A percentile compares a stretch with the other conserved stretches of the same genome.
phyloP scores from a whole-genome alignment of 306 rosid species.

The Senna siamea region DNA sequence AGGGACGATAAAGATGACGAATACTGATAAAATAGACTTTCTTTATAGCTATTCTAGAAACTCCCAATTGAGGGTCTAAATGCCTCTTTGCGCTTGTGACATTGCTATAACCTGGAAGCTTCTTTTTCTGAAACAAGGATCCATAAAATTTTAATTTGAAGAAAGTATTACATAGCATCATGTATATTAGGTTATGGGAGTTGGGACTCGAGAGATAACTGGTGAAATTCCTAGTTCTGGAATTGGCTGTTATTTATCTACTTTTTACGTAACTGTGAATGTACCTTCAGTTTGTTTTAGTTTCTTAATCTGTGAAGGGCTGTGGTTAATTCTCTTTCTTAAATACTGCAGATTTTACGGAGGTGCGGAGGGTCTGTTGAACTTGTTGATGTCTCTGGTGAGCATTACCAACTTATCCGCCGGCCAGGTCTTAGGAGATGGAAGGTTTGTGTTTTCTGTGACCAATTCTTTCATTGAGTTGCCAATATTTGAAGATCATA shows the following conservation, averaged over 20 bases:
- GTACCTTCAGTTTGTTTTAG: background rate
- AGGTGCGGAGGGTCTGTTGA: slow-evolving; percentile 71
- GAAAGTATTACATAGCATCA: slow-evolving; percentile 15
- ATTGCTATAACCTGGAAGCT: slow-evolving; percentile 48
- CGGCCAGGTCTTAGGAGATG: slow-evolving; percentile 85
- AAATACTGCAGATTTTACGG: slow-evolving; percentile 70
- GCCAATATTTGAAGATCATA: slow-evolving; percentile 19
- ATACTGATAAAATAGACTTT: background rate
- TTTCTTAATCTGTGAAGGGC: slow-evolving; percentile 15
- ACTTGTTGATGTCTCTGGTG: slow-evolving; percentile 79
- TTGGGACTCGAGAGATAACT: background rate
- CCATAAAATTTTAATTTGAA: slow-evolving; percentile 4
- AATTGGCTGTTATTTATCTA: slow-evolving; percentile 39
- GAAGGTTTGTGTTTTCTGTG: slow-evolving; percentile 64
- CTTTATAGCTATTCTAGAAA: background rate
- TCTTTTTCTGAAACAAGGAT: slow-evolving; percentile 30
- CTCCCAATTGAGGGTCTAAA: no score
- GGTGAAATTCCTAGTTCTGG: slow-evolving; percentile 11
- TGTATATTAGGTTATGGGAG: slow-evolving; percentile 25
- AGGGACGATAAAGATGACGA: background rate
- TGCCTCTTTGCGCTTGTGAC: background rate
- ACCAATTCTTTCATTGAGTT: slow-evolving; percentile 11
- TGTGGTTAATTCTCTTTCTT: slow-evolving; percentile 3
- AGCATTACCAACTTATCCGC: slow-evolving; percentile 77
- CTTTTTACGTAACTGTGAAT: background rate